Evolutionary conservation across 345 rosid species (phyloP).

Genomic region (Atalantia buxifolia): DNA sequence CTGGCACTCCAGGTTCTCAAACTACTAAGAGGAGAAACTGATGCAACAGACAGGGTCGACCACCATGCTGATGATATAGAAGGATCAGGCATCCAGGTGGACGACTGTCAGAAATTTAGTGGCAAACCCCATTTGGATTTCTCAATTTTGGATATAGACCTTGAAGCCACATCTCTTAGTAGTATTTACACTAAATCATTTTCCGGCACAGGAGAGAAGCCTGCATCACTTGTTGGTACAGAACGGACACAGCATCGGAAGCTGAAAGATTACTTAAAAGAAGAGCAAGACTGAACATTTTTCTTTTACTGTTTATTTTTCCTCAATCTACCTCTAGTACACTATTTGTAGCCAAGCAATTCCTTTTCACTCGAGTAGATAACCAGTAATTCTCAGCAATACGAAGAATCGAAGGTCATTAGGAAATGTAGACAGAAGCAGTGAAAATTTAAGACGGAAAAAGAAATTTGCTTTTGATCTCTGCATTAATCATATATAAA

Average conservation of each 20-base stretch:
- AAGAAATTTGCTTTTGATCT: not conserved
- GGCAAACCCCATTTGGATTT: not conserved
- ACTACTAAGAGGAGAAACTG: slow-evolving; percentile 23
- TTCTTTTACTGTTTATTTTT: not conserved
- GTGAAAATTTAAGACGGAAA: not conserved
- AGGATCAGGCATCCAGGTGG: slow-evolving; percentile 1
- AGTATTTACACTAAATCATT: not conserved
- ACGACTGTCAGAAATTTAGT: not conserved
- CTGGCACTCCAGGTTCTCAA: slow-evolving; percentile 16
- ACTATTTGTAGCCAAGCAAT: too few species aligned
- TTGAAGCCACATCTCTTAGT: not conserved
- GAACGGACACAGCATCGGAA: not conserved
- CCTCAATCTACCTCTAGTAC: too few species aligned
- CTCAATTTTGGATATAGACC: not conserved
- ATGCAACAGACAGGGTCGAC: slow-evolving; percentile 13
- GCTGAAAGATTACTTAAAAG: slow-evolving; percentile 27
- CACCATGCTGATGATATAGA: not conserved
- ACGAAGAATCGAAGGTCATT: too few species aligned
- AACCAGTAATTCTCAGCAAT: too few species aligned
- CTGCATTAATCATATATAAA: not conserved
- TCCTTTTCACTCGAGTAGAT: too few species aligned
- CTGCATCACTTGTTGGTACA: not conserved
- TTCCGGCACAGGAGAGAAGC: not conserved
- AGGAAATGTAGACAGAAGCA: not conserved
- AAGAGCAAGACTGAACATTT: slow-evolving; percentile 6